Percentiles rank a stretch among this genome's conserved stretches.
Evolutionary conservation across 495 filamentous ascomycete species (phyloP).

Genomic region (Corynascus novoguineensis): DNA sequence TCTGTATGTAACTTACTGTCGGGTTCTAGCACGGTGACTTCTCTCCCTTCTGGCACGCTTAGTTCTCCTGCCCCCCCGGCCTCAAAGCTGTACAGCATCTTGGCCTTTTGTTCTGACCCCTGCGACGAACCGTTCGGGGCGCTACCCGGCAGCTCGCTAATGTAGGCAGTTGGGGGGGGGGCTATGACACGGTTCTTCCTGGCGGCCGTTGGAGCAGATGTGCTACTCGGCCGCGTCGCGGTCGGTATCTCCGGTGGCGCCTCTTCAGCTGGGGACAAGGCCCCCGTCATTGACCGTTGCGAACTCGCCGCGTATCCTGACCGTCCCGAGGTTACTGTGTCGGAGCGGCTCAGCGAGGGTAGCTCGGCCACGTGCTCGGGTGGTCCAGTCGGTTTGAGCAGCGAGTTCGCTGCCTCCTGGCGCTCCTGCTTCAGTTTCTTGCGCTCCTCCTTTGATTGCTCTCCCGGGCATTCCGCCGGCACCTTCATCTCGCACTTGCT

Average conservation of each 20-base stretch:
- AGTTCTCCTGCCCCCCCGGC: constrained; percentile 74
- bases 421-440: constrained; percentile 82
- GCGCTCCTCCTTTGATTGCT: constrained; percentile 86
- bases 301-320: constrained; percentile 83
- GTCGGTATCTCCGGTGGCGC: constrained; percentile 31
- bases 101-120: constrained; percentile 59
- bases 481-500: constrained; percentile 99
- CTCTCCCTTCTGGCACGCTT: constrained; percentile 67
- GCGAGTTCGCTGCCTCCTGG: constrained; percentile 68
- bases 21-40: constrained; percentile 72
- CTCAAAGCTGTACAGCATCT: constrained; percentile 85
- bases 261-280: constrained; percentile 46
- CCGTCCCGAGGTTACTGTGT: constrained; percentile 90
- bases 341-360: constrained; percentile 63
- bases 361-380: constrained; percentile 45
- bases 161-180: constrained; percentile 77
- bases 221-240: constrained; percentile 26
- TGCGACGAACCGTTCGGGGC: constrained; percentile 33
- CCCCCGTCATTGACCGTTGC: constrained; percentile 63
- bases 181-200: constrained; percentile 71
- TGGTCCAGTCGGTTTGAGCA: constrained; percentile 39
- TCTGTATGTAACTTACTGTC: constrained; percentile 60
- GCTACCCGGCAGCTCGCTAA: constrained; percentile 56
- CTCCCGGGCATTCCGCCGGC: constrained; percentile 88
- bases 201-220: constrained; percentile 23